phyloP scores from a whole-genome alignment of 2,329 filamentous ascomycete genomes.

The Alternaria solani region DNA sequence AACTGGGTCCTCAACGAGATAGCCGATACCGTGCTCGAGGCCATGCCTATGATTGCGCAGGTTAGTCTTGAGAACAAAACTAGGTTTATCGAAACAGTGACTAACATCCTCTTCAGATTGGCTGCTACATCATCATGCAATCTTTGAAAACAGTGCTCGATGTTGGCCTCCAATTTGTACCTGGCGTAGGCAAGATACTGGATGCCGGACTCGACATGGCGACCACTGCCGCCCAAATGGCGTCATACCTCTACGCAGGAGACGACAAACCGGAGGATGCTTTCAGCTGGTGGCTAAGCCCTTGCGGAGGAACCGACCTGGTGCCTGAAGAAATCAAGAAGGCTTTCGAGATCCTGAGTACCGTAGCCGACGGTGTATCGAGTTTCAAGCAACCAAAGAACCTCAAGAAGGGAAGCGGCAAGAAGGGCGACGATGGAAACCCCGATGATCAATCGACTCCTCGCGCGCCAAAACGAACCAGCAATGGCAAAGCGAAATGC shows the following conservation, averaged over 20 bases:
- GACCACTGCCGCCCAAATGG: constrained; percentile 14
- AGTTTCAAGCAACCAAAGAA: constrained; percentile 9
- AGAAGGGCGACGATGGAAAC: constrained; percentile 10
- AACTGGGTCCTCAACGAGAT: constrained; percentile 16
- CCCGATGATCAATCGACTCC: neutral
- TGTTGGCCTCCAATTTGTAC: constrained; percentile 7
- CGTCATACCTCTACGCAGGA: constrained; percentile 4
- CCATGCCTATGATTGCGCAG: constrained; percentile 19
- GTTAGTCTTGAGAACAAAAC: neutral
- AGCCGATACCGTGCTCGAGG: constrained; percentile 14
- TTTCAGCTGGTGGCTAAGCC: constrained; percentile 19
- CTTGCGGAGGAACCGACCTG: constrained; percentile 11
- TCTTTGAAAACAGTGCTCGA: constrained; percentile 15
- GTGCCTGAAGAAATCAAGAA: constrained; percentile 18
- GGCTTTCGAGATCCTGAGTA: constrained; percentile 12
- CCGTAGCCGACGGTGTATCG: constrained; percentile 1
- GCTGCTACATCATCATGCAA: constrained; percentile 17
- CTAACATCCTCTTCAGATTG: constrained; percentile 1
- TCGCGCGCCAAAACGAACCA: neutral
- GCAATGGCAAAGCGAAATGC: too few species aligned
- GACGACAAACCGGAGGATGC: constrained; percentile 13
- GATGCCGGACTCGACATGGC: constrained; percentile 14
- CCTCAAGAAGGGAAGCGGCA: constrained; percentile 8
- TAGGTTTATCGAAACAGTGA: too few species aligned
- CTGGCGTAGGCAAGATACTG: constrained; percentile 4